Evolutionary conservation across 768 basidiomycete genomes (phyloP).

Genomic region (Boletus rubescentipes): DNA sequence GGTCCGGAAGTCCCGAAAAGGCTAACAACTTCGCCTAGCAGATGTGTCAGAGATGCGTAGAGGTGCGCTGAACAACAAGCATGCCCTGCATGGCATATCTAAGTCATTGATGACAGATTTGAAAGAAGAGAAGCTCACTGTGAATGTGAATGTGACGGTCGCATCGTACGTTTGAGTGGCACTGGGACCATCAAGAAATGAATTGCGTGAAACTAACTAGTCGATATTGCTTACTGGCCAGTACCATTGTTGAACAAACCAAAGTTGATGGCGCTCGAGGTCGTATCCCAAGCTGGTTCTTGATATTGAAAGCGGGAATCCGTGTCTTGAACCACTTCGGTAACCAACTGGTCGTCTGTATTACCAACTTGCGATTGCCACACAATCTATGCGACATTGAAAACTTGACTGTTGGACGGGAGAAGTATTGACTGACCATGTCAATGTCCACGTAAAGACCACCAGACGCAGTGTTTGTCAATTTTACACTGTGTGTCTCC

Average conservation of each 20-base stretch:
- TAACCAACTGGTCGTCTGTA: slow-evolving; percentile 8
- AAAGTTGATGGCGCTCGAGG: slow-evolving; percentile 29
- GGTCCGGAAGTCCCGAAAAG: slow-evolving; percentile 45
- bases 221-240: slow-evolving; percentile 36
- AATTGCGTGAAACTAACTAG: not conserved
- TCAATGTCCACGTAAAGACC: slow-evolving; percentile 44
- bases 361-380: slow-evolving; percentile 32
- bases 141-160: slow-evolving; percentile 39
- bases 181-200: slow-evolving; percentile 21
- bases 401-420: not conserved
- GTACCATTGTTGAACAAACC: slow-evolving; percentile 42
- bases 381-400: slow-evolving; percentile 18
- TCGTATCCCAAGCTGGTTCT: slow-evolving; percentile 37
- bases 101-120: slow-evolving; percentile 1
- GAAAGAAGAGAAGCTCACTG: slow-evolving; percentile 29
- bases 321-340: slow-evolving; percentile 33
- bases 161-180: slow-evolving; percentile 35
- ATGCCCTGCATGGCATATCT: slow-evolving; percentile 21
- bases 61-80: not conserved
- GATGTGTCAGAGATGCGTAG: not conserved
- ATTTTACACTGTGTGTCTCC: slow-evolving; percentile 36
- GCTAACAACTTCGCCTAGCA: slow-evolving; percentile 42
- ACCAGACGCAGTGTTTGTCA: slow-evolving; percentile 36
- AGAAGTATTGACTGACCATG: slow-evolving; percentile 31
- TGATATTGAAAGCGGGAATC: slow-evolving; percentile 42